Evolutionary conservation across 1,284 basidiomycete genomes (phyloP), one percentile per base, ranked within the genome.

Genomic region (Neolentinus lepideus): DNA sequence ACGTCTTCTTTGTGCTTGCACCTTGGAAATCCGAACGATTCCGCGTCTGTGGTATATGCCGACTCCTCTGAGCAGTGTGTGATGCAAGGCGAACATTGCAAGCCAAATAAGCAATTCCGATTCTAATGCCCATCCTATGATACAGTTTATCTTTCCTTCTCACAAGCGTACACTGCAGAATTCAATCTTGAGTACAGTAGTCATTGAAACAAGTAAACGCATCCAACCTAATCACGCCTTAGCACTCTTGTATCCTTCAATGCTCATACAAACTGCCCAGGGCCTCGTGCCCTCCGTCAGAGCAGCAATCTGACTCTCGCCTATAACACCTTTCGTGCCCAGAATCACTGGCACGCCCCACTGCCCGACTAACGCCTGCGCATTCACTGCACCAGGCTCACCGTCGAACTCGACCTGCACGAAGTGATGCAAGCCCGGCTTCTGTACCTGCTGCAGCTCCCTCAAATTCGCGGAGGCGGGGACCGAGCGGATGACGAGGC

Each of bases 241-340:
- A 31, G 29, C 29, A 43, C 38, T 43, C 16, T 21, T 16, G 38
- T 43, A 43, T 16, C 38, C 38, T 21, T 43, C 38, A 21, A 43
- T 43, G 38, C 47, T 50, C 46, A 46, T 22, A 45, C 54, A 55
- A 55, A 55, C 26, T 24, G 54, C 54, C 54, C 54, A 55, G n/a
- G 54, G 54, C 24, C 47, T 10, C 10, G 51, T 25, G n/a, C 24
- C 54, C 54, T 50, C 46, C 27, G 29, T 26, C 25, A 55, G 21
- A 27, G n/a, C 54, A 24, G 25, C 26, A 16, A 31, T 36, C 48
- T 45, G 22, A 11, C 22, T 21, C 47, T 50, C 54, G n/a, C 19
- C 35, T 26, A 21, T 8, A 8, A 26, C 47, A 8, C 47, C 47
- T 11, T 12, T 22, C 14, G 27, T 50, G 27, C 47, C 27, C 46